phyloP scores from a whole-genome alignment of 2,329 filamentous ascomycete genomes.

The Scedosporium minutisporum region DNA sequence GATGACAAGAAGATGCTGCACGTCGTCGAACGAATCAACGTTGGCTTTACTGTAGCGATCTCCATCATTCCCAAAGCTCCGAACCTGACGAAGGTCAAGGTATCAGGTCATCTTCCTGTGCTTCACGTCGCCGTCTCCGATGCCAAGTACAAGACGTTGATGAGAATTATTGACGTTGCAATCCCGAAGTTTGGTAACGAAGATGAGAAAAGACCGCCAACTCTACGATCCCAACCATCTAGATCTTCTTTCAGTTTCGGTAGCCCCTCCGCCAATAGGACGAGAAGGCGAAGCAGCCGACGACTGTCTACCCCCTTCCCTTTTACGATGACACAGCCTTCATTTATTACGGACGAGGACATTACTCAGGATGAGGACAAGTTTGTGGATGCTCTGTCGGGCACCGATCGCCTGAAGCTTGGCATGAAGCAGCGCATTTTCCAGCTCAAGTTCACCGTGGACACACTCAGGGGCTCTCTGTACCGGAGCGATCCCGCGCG shows the following conservation, averaged over 20 bases:
- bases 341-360: slow-evolving; percentile 72
- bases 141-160: slow-evolving; percentile 90
- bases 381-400: slow-evolving; percentile 58
- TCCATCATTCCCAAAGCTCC: slow-evolving; percentile 96
- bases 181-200: slow-evolving; percentile 67
- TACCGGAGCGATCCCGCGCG: slow-evolving; percentile 78
- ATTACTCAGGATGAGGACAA: slow-evolving; percentile 55
- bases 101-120: slow-evolving; percentile 86
- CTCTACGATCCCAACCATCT: slow-evolving; percentile 8
- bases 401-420: slow-evolving; percentile 39
- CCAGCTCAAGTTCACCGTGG: slow-evolving; percentile 93
- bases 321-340: slow-evolving; percentile 60
- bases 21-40: slow-evolving; percentile 92
- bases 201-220: neutral
- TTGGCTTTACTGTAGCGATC: slow-evolving; percentile 91
- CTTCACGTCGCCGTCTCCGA: slow-evolving; percentile 89
- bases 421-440: slow-evolving; percentile 85
- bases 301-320: slow-evolving; percentile 64
- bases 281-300: slow-evolving; percentile 15
- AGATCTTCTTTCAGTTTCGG: slow-evolving; percentile 37
- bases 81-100: slow-evolving; percentile 81
- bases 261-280: slow-evolving; percentile 22
- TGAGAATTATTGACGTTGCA: slow-evolving; percentile 92
- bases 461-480: slow-evolving; percentile 84
- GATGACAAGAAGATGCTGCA: slow-evolving; percentile 66